These are phyloP conservation scores for Astrephomene gubernaculifera DNA, from an alignment of 139 green algal species.

Conservation along the genomic window DNA sequence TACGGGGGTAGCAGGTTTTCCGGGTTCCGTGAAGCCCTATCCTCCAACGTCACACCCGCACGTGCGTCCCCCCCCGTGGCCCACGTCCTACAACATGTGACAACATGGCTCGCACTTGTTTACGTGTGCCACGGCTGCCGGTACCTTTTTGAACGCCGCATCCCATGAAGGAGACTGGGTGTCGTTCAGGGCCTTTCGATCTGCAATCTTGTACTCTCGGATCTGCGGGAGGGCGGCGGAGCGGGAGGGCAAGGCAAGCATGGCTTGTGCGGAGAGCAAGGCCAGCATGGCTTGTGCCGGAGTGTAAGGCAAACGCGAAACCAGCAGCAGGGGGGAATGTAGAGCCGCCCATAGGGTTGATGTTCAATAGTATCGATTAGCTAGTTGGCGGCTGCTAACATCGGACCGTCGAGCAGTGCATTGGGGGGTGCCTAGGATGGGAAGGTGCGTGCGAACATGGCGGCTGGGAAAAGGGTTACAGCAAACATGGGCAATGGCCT, in stretches of 20 bases:
- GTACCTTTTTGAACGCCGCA: slow-evolving; percentile 10
- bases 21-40: background rate
- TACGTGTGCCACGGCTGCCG: background rate
- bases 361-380: background rate
- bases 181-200: slow-evolving; percentile 18
- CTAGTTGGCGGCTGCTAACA: background rate
- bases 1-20: background rate
- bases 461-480: no score
- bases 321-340: background rate
- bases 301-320: background rate
- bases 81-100: background rate
- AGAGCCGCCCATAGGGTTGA: background rate
- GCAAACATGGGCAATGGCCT: no score
- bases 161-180: background rate
- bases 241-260: background rate
- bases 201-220: slow-evolving; percentile 25
- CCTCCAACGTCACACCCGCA: background rate
- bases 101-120: no score
- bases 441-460: no score
- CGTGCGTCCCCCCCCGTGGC: background rate
- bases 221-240: background rate
- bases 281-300: background rate
- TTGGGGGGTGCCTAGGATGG: no score
- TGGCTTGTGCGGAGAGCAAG: background rate
- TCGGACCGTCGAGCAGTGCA: no score